A percentile compares a stretch with the other conserved stretches of the same genome.
phyloP scores from a whole-genome alignment of 768 basidiomycete species.

The Kwoniella pini region DNA sequence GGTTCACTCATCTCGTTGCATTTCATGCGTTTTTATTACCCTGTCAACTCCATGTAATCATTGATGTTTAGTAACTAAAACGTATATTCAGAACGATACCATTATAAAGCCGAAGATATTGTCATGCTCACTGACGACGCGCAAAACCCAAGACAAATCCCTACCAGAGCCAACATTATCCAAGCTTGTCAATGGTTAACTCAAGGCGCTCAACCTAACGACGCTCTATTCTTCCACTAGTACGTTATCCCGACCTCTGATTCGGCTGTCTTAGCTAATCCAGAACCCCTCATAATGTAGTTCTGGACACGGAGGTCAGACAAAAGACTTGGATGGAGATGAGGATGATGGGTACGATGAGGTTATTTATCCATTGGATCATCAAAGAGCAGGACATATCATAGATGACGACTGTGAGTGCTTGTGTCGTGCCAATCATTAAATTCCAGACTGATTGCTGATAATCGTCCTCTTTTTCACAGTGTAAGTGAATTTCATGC shows the following conservation, averaged over 20 bases:
- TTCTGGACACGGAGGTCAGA: slow-evolving; percentile 93
- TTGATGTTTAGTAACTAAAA: not conserved
- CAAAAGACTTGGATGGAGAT: slow-evolving; percentile 63
- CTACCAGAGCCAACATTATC: slow-evolving; percentile 82
- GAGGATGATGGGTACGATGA: slow-evolving; percentile 53
- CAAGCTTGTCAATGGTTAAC: slow-evolving; percentile 93
- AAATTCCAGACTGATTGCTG: not conserved
- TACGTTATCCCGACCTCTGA: slow-evolving; percentile 16
- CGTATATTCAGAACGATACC: slow-evolving; percentile 59
- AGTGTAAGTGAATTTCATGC: not conserved
- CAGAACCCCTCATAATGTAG: slow-evolving; percentile 43
- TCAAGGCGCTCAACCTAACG: slow-evolving; percentile 66
- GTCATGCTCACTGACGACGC: slow-evolving; percentile 81
- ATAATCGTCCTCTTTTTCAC: not conserved
- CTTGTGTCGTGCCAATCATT: not conserved
- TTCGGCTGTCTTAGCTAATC: not conserved
- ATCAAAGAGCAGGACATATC: slow-evolving; percentile 72
- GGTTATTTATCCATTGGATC: slow-evolving; percentile 78
- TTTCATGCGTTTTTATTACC: too few species aligned
- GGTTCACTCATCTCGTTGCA: too few species aligned
- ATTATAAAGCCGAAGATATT: slow-evolving; percentile 76
- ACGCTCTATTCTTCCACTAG: slow-evolving; percentile 54
- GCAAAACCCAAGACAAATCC: slow-evolving; percentile 63
- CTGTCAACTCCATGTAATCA: too few species aligned
- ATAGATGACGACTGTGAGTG: slow-evolving; percentile 77